Percentiles rank a stretch among this genome's conserved stretches.
Conservation (phyloP, 306 rosid genomes). For the Glycine tomentella region DNA sequence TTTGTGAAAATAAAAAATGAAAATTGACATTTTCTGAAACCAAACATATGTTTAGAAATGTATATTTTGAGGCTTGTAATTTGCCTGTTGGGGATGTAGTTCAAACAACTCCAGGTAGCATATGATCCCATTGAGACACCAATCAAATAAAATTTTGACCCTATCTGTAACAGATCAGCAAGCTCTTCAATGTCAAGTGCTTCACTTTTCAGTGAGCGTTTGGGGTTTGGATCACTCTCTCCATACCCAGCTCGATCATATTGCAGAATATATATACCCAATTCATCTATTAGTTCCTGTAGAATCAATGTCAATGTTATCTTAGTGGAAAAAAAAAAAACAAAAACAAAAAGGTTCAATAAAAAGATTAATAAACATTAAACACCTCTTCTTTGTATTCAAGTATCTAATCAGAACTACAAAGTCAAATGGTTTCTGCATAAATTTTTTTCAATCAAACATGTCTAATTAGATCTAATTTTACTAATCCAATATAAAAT, state of each 20-base stretch:
- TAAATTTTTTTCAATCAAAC: no score
- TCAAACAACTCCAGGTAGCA: constrained; percentile 89
- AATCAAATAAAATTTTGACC: constrained; percentile 78
- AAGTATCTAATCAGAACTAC: no score
- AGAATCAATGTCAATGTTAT: constrained; percentile 55
- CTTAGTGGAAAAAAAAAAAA: neutral
- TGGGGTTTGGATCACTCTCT: constrained; percentile 90
- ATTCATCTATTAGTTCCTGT: constrained; percentile 81
- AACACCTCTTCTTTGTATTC: no score
- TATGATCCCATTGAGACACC: constrained; percentile 95
- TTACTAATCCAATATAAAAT: constrained; percentile 27
- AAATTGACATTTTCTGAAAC: neutral
- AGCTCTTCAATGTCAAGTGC: constrained; percentile 87
- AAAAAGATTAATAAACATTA: no score
- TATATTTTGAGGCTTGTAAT: constrained; percentile 36
- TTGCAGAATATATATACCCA: constrained; percentile 76
- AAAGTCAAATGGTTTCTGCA: no score
- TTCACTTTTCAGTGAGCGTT: constrained; percentile 75
- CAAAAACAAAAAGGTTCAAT: no score
- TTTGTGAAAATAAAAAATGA: neutral
- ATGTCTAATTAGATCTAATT: constrained; percentile 40
- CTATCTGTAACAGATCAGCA: constrained; percentile 78
- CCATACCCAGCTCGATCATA: constrained; percentile 95
- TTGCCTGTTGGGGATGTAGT: constrained; percentile 87
- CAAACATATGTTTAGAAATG: neutral